These are phyloP conservation scores for Rhizomucor miehei DNA, from an alignment of 371 early-diverging fungal species.

Conservation along the genomic window DNA sequence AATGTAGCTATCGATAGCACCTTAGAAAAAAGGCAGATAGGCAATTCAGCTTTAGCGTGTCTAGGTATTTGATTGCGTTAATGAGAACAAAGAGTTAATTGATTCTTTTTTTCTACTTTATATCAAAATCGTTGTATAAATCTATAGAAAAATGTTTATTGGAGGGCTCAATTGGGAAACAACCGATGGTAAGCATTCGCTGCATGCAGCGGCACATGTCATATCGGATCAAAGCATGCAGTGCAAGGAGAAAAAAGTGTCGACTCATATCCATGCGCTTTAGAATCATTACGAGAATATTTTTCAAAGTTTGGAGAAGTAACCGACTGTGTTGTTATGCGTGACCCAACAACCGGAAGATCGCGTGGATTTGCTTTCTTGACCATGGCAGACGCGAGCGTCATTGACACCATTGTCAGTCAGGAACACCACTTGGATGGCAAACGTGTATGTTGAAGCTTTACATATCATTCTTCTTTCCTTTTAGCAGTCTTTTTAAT, in stretches of 20 bases:
- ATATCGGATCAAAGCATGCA: conserved; percentile 1
- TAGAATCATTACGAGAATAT: conserved; percentile 72
- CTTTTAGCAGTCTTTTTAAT: not conserved
- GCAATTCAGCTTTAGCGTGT: conserved; percentile 19
- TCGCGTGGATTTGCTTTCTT: conserved; percentile 93
- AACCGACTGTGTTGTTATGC: conserved; percentile 79
- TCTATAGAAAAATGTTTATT: conserved; percentile 83
- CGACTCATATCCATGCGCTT: not conserved
- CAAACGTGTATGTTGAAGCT: conserved; percentile 62
- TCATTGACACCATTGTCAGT: conserved; percentile 71
- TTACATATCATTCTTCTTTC: not conserved
- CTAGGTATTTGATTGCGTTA: conserved; percentile 14
- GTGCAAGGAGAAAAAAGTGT: not conserved
- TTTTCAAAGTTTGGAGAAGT: conserved; percentile 75
- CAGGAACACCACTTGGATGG: conserved; percentile 81
- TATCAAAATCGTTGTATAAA: conserved; percentile 5
- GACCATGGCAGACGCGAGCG: conserved; percentile 67
- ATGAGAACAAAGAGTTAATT: conserved; percentile 14
- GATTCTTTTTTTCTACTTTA: conserved; percentile 12
- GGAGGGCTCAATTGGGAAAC: conserved; percentile 94
- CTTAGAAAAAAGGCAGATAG: conserved; percentile 3
- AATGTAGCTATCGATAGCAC: conserved; percentile 2
- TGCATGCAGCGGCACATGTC: not conserved
- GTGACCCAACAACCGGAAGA: conserved; percentile 72
- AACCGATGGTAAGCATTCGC: conserved; percentile 68